Conservation (phyloP, 2,329 filamentous ascomycete genomes). For the Emmonsiellopsis sp. region DNA sequence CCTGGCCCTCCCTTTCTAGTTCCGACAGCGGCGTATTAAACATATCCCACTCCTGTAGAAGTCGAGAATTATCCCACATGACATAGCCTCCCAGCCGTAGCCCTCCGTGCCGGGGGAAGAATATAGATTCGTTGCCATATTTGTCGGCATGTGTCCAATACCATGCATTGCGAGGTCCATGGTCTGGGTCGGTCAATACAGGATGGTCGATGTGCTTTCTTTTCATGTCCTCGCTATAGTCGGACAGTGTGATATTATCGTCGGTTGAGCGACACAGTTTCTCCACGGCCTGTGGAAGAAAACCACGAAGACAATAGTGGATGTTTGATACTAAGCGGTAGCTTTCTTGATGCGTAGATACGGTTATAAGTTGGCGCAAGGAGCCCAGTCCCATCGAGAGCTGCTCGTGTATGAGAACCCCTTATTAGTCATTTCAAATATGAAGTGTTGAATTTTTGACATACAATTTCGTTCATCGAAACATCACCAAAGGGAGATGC, state of each 20-base stretch:
- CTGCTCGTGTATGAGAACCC: not conserved
- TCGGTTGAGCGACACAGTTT: too few species aligned
- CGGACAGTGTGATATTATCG: not conserved
- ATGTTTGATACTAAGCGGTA: too few species aligned
- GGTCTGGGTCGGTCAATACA: conserved; percentile 2
- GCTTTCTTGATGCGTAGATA: too few species aligned
- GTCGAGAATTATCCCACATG: conserved; percentile 9
- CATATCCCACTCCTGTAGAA: conserved; percentile 4
- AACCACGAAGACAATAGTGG: too few species aligned
- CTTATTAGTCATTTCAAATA: too few species aligned
- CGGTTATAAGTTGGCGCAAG: too few species aligned
- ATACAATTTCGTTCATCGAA: not conserved
- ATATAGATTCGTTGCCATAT: not conserved
- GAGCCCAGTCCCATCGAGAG: conserved; percentile 3
- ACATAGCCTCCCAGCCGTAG: conserved; percentile 7
- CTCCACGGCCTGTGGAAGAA: too few species aligned
- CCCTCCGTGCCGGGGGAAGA: not conserved
- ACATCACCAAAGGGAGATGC: conserved; percentile 1
- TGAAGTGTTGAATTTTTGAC: too few species aligned
- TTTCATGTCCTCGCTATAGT: too few species aligned
- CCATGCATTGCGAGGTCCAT: conserved; percentile 6
- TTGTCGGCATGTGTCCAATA: conserved; percentile 1
- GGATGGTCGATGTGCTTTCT: too few species aligned
- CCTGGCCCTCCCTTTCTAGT: not conserved
- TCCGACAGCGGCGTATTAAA: not conserved